Percentiles rank a stretch among this genome's conserved stretches.
Conservation (phyloP, 2,329 filamentous ascomycete genomes). For the Lecanosticta acicola region DNA sequence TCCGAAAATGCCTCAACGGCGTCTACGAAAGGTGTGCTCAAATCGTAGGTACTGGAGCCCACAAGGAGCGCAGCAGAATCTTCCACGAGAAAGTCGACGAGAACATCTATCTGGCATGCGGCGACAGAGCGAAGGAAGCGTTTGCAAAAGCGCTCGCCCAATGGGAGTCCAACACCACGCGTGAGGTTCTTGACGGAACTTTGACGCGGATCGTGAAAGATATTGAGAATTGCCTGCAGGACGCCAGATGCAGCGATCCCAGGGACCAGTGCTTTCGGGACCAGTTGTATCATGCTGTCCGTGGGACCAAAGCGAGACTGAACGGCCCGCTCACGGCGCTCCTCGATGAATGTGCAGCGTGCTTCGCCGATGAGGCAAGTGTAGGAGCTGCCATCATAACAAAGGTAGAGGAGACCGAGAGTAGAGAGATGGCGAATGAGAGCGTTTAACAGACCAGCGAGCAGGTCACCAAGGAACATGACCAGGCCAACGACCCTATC, state of each 20-base stretch:
- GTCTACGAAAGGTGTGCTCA: background rate
- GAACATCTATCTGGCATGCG: background rate
- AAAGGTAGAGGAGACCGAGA: constrained; percentile 5
- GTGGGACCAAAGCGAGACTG: background rate
- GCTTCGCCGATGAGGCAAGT: background rate
- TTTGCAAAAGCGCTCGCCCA: background rate
- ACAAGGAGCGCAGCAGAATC: background rate
- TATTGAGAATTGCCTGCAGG: background rate
- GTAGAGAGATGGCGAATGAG: constrained; percentile 3
- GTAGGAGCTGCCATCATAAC: too few species aligned
- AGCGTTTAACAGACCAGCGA: background rate
- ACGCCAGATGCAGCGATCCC: background rate
- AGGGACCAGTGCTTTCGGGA: background rate
- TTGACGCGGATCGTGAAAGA: background rate
- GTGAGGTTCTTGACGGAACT: background rate
- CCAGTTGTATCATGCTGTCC: background rate
- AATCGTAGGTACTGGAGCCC: background rate
- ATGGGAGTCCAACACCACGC: background rate
- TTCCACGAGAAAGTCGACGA: background rate
- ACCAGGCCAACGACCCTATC: too few species aligned
- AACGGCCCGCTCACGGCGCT: background rate
- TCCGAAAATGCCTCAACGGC: background rate
- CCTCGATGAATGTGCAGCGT: background rate
- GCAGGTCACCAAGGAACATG: too few species aligned
- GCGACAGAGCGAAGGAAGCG: background rate